Evolutionary conservation across 2,329 filamentous ascomycete genomes (phyloP).

Genomic region (Scytalidium lignicola): DNA sequence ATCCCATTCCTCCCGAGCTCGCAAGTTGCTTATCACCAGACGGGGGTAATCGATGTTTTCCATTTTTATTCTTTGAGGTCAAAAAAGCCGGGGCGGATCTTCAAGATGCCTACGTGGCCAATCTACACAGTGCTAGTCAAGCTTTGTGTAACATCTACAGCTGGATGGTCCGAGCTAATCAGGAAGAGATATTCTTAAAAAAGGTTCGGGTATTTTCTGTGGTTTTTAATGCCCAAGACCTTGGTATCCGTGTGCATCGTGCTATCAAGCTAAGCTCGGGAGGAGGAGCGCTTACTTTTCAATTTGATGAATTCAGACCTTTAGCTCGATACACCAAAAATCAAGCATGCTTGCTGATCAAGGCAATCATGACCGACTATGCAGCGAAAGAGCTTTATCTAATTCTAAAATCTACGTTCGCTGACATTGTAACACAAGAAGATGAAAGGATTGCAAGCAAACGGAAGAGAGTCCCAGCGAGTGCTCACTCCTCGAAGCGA

Average conservation of each 20-base stretch:
- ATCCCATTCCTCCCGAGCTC: conserved; percentile 3
- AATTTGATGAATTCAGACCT: conserved; percentile 3
- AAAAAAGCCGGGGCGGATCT: conserved; percentile 5
- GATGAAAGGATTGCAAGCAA: conserved; percentile 2
- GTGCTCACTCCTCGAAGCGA: conserved; percentile 1
- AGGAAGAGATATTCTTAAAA: conserved; percentile 3
- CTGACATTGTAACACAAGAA: conserved; percentile 2
- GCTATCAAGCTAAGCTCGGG: conserved; percentile 1
- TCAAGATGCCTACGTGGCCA: conserved; percentile 4
- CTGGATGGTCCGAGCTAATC: conserved; percentile 2
- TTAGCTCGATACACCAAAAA: conserved; percentile 4
- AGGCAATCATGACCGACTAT: conserved; percentile 4
- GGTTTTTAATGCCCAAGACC: conserved; percentile 4
- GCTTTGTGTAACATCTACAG: conserved; percentile 4
- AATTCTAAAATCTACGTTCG: conserved; percentile 3
- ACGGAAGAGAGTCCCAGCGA: neutral
- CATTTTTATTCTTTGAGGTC: conserved; percentile 5
- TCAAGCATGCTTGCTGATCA: conserved; percentile 2
- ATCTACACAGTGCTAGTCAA: conserved; percentile 4
- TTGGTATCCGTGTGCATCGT: conserved; percentile 4
- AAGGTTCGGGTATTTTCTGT: conserved; percentile 4
- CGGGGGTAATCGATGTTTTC: conserved; percentile 4
- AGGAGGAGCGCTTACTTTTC: conserved; percentile 1
- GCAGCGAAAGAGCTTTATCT: conserved; percentile 2
- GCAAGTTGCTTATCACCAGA: conserved; percentile 4